phyloP scores from a whole-genome alignment of 371 early-diverging fungal genomes.

The Chytridiales sp. region DNA sequence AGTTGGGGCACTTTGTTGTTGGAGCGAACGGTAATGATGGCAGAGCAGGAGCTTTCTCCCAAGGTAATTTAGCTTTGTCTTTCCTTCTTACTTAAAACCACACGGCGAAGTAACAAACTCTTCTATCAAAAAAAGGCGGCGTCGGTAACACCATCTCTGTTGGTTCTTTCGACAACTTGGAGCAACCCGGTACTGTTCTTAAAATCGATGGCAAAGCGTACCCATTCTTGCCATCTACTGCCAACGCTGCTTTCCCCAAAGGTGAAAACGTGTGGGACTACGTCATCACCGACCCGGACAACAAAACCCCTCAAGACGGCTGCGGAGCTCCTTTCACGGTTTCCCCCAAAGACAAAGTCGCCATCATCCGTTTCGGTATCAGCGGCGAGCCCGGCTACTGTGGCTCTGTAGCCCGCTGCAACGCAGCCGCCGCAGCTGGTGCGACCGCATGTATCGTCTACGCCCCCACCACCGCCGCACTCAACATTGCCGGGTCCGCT shows the following conservation, averaged over 20 bases:
- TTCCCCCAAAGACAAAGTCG: slow-evolving; percentile 14
- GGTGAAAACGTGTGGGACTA: too few relatives aligned
- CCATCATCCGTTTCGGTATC: slow-evolving; percentile 13
- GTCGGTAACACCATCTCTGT: too few relatives aligned
- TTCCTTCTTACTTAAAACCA: too few relatives aligned
- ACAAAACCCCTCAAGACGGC: slow-evolving; percentile 10
- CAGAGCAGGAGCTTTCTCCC: slow-evolving; percentile 59
- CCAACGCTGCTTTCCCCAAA: not conserved
- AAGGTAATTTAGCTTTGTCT: slow-evolving; percentile 37
- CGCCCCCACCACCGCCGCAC: too few relatives aligned
- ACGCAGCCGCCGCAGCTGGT: slow-evolving; percentile 22
- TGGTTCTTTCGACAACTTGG: slow-evolving; percentile 20
- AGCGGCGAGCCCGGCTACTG: slow-evolving; percentile 5
- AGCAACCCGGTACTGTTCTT: not conserved
- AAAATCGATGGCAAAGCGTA: not conserved
- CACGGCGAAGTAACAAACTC: too few relatives aligned
- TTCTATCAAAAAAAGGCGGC: too few relatives aligned
- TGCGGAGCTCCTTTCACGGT: not conserved
- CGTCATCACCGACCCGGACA: too few relatives aligned
- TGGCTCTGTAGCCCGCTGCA: slow-evolving; percentile 14
- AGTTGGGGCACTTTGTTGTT: slow-evolving; percentile 11
- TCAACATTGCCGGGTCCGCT: not conserved
- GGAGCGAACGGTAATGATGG: slow-evolving; percentile 72
- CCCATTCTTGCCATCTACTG: not conserved
- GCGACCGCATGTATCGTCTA: slow-evolving; percentile 39